Percentiles rank a stretch among this genome's conserved stretches.
phyloP scores from a whole-genome alignment of 78 protist species.

The Dictyostelium purpureum region DNA sequence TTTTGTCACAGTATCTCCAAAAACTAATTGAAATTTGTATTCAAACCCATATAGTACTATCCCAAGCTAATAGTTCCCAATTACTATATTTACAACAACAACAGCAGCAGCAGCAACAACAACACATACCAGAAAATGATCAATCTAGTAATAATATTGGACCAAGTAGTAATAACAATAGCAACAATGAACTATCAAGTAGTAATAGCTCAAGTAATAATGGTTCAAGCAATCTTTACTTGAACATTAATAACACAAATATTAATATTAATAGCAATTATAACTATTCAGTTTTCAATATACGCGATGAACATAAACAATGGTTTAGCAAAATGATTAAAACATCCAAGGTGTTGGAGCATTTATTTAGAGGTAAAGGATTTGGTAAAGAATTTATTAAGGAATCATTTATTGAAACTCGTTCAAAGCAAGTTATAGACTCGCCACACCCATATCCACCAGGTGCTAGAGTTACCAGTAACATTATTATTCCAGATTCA shows the following conservation, averaged over 20 bases:
- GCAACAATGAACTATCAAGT: neutral
- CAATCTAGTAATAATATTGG: neutral
- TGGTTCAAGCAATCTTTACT: neutral
- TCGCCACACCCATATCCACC: conserved; percentile 72
- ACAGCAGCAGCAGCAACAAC: neutral
- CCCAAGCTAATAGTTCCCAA: neutral
- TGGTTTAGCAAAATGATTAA: neutral
- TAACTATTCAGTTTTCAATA: neutral
- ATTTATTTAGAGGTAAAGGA: conserved; percentile 48
- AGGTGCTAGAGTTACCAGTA: conserved; percentile 60
- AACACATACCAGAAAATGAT: too few relatives aligned
- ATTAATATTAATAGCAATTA: neutral
- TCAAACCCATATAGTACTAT: conserved; percentile 3
- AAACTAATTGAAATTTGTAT: conserved; percentile 50
- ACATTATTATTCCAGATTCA: conserved; percentile 35
- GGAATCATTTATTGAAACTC: conserved; percentile 39
- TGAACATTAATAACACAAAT: conserved; percentile 6
- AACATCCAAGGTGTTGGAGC: neutral
- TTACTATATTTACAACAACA: neutral
- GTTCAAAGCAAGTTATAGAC: conserved; percentile 30
- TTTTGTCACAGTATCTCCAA: conserved; percentile 40
- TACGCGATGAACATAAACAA: neutral
- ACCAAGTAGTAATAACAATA: neutral
- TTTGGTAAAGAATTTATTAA: conserved; percentile 53
- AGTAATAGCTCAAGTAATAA: neutral